Conservation (phyloP, 306 rosid species). For the Morella rubra region DNA sequence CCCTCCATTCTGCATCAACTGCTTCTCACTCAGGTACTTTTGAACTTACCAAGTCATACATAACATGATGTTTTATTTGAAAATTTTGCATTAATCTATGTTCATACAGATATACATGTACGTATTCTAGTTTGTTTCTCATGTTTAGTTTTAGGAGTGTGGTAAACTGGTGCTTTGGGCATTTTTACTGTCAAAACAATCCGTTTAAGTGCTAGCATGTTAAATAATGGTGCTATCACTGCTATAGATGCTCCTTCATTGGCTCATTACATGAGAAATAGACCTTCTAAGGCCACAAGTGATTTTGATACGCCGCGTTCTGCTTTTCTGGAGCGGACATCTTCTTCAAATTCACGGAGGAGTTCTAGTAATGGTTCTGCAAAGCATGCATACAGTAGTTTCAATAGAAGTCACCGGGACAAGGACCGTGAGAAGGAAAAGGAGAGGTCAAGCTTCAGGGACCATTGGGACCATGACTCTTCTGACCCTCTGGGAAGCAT, state of each 20-base stretch:
- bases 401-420: constrained; percentile 88
- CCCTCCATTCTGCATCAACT: constrained; percentile 73
- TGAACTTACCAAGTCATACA: neutral
- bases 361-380: constrained; percentile 76
- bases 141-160: neutral
- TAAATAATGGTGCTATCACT: constrained; percentile 19
- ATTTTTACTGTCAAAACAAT: neutral
- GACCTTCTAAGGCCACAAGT: constrained; percentile 53
- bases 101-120: neutral
- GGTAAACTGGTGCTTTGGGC: neutral
- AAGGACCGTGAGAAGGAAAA: constrained; percentile 96
- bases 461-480: constrained; percentile 75
- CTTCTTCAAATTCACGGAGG: constrained; percentile 80
- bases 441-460: constrained; percentile 66
- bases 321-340: constrained; percentile 72
- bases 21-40: constrained; percentile 71
- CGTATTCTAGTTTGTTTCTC: neutral
- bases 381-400: constrained; percentile 94
- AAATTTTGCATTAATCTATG: neutral
- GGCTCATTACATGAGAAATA: constrained; percentile 58
- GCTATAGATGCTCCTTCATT: constrained; percentile 55
- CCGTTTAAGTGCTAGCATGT: neutral
- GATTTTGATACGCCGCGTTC: constrained; percentile 83
- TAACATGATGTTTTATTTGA: neutral
- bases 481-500: constrained; percentile 68